Conservation (phyloP, 768 basidiomycete species). For the Xanthoconium purpureum region DNA sequence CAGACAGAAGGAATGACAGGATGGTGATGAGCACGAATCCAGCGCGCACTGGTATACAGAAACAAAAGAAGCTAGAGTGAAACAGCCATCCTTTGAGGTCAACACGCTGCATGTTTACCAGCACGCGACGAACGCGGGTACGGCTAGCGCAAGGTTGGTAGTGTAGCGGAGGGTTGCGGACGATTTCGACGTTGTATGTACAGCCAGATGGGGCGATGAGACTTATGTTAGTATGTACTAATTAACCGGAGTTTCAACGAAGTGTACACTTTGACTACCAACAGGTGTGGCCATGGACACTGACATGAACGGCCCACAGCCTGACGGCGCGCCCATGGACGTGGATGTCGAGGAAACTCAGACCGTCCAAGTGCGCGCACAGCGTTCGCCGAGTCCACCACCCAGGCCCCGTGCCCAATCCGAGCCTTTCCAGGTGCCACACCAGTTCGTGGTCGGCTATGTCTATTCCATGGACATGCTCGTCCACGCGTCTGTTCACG, state of each 20-base stretch:
- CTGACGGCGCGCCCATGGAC: slow-evolving; percentile 26
- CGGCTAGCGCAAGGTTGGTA: not conserved
- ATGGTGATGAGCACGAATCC: slow-evolving; percentile 57
- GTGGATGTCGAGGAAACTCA: slow-evolving; percentile 21
- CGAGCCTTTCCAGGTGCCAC: slow-evolving; percentile 29
- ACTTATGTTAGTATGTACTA: too few species aligned
- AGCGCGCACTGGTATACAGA: slow-evolving; percentile 58
- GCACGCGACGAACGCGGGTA: slow-evolving; percentile 1
- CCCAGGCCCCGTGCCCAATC: slow-evolving; percentile 26
- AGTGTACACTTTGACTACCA: not conserved
- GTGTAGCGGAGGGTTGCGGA: not conserved
- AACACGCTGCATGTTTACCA: slow-evolving; percentile 39
- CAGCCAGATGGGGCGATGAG: too few species aligned
- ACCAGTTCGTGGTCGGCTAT: slow-evolving; percentile 60
- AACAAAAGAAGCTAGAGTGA: slow-evolving; percentile 56
- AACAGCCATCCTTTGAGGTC: slow-evolving; percentile 45
- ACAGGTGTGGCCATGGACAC: not conserved
- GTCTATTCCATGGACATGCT: slow-evolving; percentile 89
- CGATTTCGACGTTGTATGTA: too few species aligned
- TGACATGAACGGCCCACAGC: slow-evolving; percentile 19
- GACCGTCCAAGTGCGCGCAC: not conserved
- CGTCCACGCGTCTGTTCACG: slow-evolving; percentile 64
- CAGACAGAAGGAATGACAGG: slow-evolving; percentile 53
- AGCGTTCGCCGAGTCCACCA: slow-evolving; percentile 20
- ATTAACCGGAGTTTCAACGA: too few species aligned